Evolutionary conservation across 129 eudicot species (phyloP).

Genomic region (Lactuca saligna): DNA sequence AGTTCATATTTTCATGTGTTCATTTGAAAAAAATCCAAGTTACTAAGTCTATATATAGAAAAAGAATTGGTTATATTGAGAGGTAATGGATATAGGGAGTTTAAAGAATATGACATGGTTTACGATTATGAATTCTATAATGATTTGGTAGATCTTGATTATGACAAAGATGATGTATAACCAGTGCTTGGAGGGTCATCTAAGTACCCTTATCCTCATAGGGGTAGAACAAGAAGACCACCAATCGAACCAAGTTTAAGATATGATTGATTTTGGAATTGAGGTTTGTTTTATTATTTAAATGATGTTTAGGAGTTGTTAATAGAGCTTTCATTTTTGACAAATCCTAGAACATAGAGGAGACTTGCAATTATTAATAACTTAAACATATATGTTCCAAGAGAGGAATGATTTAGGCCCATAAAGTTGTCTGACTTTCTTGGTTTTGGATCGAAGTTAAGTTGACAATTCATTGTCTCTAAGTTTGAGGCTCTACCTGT

Average conservation of each 20-base stretch:
- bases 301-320: neutral
- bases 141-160: slow-evolving; percentile 52
- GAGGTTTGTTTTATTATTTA: neutral
- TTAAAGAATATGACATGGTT: slow-evolving; percentile 39
- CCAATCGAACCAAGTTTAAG: slow-evolving; percentile 41
- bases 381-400: slow-evolving; percentile 56
- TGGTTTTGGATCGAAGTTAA: slow-evolving; percentile 22
- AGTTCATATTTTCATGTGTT: too few species aligned
- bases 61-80: slow-evolving; percentile 23
- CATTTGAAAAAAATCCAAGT: neutral
- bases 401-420: neutral
- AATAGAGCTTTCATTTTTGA: slow-evolving; percentile 2
- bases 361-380: slow-evolving; percentile 36
- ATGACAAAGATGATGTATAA: slow-evolving; percentile 14
- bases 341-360: slow-evolving; percentile 59
- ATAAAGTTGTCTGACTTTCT: too few species aligned
- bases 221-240: slow-evolving; percentile 63
- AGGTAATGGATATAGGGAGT: slow-evolving; percentile 40
- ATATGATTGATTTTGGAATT: neutral
- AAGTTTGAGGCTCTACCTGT: slow-evolving; percentile 36
- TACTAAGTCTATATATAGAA: slow-evolving; percentile 26
- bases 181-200: slow-evolving; percentile 54
- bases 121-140: slow-evolving; percentile 54
- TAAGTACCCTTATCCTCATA: slow-evolving; percentile 49
- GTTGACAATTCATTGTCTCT: slow-evolving; percentile 34